Base-by-base conservation (phyloP, 2,329 filamentous ascomycete species). In the Alternaria angustiovoidea region DNA sequence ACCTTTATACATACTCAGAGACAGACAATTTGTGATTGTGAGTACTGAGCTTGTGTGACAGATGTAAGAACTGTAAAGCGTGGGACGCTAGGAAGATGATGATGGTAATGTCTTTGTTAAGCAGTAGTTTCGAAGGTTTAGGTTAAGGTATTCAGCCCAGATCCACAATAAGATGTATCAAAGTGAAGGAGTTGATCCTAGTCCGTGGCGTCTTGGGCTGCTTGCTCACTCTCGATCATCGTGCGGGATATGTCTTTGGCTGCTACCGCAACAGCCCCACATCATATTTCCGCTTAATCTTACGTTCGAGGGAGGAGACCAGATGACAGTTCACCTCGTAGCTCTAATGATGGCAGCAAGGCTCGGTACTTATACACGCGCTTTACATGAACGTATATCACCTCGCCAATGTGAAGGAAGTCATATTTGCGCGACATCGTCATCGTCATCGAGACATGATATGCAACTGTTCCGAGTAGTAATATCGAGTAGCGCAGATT, bases 91-190 rank as follows among this genome's bases (percentile, higher is more conserved):
- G 30, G 24, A 38, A 20, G 43, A 18, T 24, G 28, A 26, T 54
- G 41, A 14, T 47, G 30, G 28, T 20, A 18, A 22, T 46, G 16
- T 43, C 41, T 47, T 54, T 54, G 41, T 54, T 14, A 47, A 46
- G 24, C n/a, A 54, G 22, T 36, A 54, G 52, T 16, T 32, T 7
- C 24, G 18, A 30, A 38, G 20, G 20, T 11, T 22, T 14, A 39
- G 20, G 41, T 39, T 16, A 12, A 54, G 24, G 5, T 41, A 20
- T n/a, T 11, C 34, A 51, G 20, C 28, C 22, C 20, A 30, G 49
- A 14, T 38, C 9, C 22, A 41, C 14, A 41, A 26, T 30, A 51
- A 34, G 4, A 51, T 22, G 36, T 30, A 41, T 30, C 22, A 34
- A 26, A 11, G 16, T 24, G 48, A 39, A 51, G 46, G 22, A 22